Evolutionary conservation across 164 flowering plant species (phyloP), one percentile per base, ranked within the genome.

Genomic region (Echeveria elegans): DNA sequence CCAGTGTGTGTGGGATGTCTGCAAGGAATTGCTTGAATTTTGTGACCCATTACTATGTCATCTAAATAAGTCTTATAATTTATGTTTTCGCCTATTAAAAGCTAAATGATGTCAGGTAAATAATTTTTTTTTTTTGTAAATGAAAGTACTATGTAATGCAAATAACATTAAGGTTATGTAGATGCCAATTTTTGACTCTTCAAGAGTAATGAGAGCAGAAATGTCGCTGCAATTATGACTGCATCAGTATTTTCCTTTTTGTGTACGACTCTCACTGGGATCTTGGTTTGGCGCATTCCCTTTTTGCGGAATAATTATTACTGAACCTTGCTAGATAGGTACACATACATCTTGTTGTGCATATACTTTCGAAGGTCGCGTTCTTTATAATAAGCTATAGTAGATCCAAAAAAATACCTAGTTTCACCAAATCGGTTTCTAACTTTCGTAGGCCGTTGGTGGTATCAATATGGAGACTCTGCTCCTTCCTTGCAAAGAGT

Each of bases 401-500:
- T n/a, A n/a, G n/a, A n/a, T n/a, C n/a, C n/a, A n/a, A n/a, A n/a
- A n/a, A n/a, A n/a, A n/a, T n/a, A n/a, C n/a, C n/a, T n/a, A n/a
- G 10, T 29, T 56, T 56, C 5, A 28, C 61, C 32, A 56, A 4
- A 5, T 56, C 32, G 6, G 24, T 56, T 56, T 32, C 47, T 21
- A 21, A 63, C 15, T 30, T 38, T 40, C 79, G 66, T 69, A 92
- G 96, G 96, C 61, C 79, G 82, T 29, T 92, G 98, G 98, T 92
- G 98, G 98, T 95, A 88, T 73, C 91, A 86, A 61, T 90, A 80
- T 74, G 98, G 96, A 6, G 96, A 88, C 75, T 84, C 89, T 29
- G 89, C 96, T 11, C 98, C 98, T 1, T 86, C 77, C 45, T 71
- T 92, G 75, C 98, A 92, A 72, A 77, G 85, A 31, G 89, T 88